Base-by-base conservation (phyloP, 2,329 filamentous ascomycete species). In the Hyphodiscus sp. region DNA sequence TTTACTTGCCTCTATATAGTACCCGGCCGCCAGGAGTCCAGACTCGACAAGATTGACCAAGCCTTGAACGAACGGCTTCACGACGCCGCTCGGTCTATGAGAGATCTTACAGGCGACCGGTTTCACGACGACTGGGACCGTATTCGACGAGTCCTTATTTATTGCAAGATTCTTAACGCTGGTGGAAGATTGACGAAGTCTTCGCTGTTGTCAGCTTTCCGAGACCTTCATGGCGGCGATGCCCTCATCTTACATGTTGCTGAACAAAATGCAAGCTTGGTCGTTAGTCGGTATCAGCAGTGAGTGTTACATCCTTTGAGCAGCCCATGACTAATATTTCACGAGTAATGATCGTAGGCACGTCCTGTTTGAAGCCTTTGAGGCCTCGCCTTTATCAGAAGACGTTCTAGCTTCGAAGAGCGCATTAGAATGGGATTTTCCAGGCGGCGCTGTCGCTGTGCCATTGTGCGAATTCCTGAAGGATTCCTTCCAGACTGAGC, bases 341-440 rank as follows among this genome's bases (percentile, higher is more conserved):
- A 15, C 33, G 15, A 19, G 10, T 26, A 46, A n/a, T 41, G 9
- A 4, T n/a, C 45, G 59, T 19, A 26, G 69, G 45, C 19, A 57
- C 60, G 57, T 76, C 59, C 18, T 81, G 52, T 78, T 85, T 46
- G 83, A 87, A 64, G 73, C 73, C 0, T 86, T 86, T 52, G 83
- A 87, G 63, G 72, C 77, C 0, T 83, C 82, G 0, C 71, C 84
- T 0, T 63, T 64, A 0, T 78, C 77, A 1, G 71, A 79, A 44
- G 67, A 74, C 15, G 77, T 84, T 0, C 69, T 85, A 1, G 72
- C 73, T 0, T 67, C 78, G 0, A 66, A 77, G 19, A 73, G 72
- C 23, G 75, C 81, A 1, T 65, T 87, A 0, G 61, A 71, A 52
- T 83, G 82, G 75, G 72, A 77, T 18, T 87, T 87, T 57, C 84